A percentile compares a stretch with the other conserved stretches of the same genome.
Evolutionary conservation across 2,329 filamentous ascomycete species (phyloP).

Genomic region (Colletotrichum eleusines): DNA sequence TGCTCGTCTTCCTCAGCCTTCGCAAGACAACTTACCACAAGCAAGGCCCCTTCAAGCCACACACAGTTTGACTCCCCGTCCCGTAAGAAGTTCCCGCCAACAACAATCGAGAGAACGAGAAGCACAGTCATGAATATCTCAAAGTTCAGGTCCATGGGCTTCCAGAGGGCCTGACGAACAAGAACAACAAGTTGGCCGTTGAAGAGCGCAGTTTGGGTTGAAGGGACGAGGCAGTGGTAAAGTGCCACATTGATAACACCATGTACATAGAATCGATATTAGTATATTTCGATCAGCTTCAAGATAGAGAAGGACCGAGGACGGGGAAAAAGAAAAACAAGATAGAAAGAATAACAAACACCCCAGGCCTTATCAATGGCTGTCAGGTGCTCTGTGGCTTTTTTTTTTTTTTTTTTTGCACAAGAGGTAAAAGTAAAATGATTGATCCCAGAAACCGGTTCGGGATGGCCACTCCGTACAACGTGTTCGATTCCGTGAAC

Average conservation of each 20-base stretch:
- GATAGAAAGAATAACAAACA: constrained; percentile 43
- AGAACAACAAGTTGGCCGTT: constrained; percentile 80
- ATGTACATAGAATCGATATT: constrained; percentile 50
- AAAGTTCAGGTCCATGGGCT: constrained; percentile 77
- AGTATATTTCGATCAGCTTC: not conserved
- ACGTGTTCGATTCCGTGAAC: constrained; percentile 72
- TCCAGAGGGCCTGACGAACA: constrained; percentile 75
- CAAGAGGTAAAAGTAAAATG: constrained; percentile 73
- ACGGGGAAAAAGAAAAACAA: no score
- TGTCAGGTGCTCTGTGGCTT: constrained; percentile 77
- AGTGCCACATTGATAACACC: constrained; percentile 77
- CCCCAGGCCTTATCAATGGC: constrained; percentile 77
- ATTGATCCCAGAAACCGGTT: constrained; percentile 65
- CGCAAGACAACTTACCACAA: constrained; percentile 61
- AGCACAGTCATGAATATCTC: constrained; percentile 82
- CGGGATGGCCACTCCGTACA: constrained; percentile 49
- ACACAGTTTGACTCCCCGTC: constrained; percentile 83
- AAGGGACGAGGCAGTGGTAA: constrained; percentile 79
- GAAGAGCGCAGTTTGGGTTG: constrained; percentile 80
- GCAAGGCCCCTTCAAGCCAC: constrained; percentile 79
- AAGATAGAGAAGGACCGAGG: not conserved
- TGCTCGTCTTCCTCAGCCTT: not conserved
- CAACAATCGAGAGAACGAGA: constrained; percentile 79
- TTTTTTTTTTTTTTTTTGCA: no score
- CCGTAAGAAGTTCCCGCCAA: constrained; percentile 80